Evolutionary conservation across 192 early-diverging fungal genomes (phyloP), one percentile per base, ranked within the genome.

Genomic region (Coemansia sp.): DNA sequence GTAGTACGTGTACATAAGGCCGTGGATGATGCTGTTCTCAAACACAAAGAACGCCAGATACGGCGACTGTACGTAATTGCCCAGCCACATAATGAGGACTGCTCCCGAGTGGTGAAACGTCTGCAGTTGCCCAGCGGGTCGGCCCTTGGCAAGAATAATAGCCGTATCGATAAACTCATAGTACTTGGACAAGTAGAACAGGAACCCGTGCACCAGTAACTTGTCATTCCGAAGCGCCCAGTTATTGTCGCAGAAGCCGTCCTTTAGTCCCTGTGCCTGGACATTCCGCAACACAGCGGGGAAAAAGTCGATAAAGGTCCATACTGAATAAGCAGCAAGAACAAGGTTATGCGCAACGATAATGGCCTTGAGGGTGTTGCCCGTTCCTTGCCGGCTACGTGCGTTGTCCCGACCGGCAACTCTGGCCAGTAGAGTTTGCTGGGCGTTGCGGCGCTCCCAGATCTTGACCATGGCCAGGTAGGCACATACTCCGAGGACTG

Each of bases 111-210:
- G 93, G 73, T 95, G 93, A 76, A 92, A 95, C 20, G 88, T 89
- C 78, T 95, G 93, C 56, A 95, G 82, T 13, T 89, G 84, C 9
- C 89, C 89, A 0, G 90, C 89, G 39, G 46, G 33, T 35, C 79
- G 72, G 46, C 91, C 91, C 79, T 95, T 93, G 45, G 89, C 45
- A 35, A 95, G 82, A 48, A 95, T 90, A 70, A 95, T 93, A 42
- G 86, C 84, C 28, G 93, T 95, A 72, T 95, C 93, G 57, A 95
- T 77, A 59, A 95, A 85, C 79, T 95, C 93, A 77, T 93, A 95
- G 76, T 87, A 91, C 78, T 93, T 93, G 63, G 90, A 91, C 36
- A 95, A 87, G 77, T 95, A 95, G 78, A 95, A 95, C 60, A 92
- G 68, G 40, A 90, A 93, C 14, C 89, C 88, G 82, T 89, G 92